These are phyloP conservation scores for Tetradesmus obliquus DNA, from an alignment of 139 green algal genomes.

Conservation along the genomic window DNA sequence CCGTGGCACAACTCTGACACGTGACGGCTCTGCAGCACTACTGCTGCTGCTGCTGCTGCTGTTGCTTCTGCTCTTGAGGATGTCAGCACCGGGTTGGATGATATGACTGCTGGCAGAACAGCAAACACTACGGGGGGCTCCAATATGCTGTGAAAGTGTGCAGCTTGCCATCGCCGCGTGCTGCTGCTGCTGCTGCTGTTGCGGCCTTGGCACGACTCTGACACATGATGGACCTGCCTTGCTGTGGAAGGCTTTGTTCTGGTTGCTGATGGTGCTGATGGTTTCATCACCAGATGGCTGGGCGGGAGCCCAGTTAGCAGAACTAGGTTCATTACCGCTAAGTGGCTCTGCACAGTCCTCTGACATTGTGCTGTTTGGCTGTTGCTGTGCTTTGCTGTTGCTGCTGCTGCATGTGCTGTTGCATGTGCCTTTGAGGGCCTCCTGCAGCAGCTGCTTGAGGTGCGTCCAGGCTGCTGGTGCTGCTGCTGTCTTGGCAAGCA, in stretches of 20 bases:
- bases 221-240: too few species aligned
- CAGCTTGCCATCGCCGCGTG: too few species aligned
- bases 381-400: too few species aligned
- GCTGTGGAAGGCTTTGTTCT: too few species aligned
- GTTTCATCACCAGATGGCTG: too few species aligned
- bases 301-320: too few species aligned
- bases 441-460: not conserved
- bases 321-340: not conserved
- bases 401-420: not conserved
- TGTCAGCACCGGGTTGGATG: not conserved
- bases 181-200: too few species aligned
- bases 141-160: too few species aligned
- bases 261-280: too few species aligned
- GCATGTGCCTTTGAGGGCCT: not conserved
- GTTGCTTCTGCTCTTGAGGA: not conserved
- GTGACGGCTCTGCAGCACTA: not conserved
- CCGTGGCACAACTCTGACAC: not conserved
- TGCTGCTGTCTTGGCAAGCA: not conserved
- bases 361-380: too few species aligned
- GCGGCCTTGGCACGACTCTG: too few species aligned
- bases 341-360: too few species aligned
- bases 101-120: not conserved
- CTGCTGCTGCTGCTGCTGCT: not conserved
- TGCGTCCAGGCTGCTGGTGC: not conserved
- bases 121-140: not conserved